Evolutionary conservation across 768 basidiomycete species (phyloP).

Genomic region (Suillus sp.): DNA sequence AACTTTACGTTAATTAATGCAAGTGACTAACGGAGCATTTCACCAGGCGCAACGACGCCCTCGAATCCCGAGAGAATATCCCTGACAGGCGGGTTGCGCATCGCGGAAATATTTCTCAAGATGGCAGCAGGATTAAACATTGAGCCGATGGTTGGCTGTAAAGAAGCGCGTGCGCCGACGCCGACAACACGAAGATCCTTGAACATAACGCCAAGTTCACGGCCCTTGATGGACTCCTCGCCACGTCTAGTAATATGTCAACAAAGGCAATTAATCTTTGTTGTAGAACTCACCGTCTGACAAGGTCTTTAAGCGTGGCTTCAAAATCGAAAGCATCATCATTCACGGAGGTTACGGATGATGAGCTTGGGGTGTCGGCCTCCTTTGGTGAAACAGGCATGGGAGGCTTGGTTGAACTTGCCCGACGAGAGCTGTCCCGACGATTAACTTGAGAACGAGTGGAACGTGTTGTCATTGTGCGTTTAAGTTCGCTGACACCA

Average conservation of each 20-base stretch:
- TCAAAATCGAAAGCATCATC: constrained; percentile 38
- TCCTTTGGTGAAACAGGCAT: not conserved
- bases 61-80: constrained; percentile 56
- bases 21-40: constrained; percentile 63
- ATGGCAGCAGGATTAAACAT: constrained; percentile 55
- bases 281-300: constrained; percentile 24
- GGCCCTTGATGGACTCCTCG: constrained; percentile 48
- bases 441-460: constrained; percentile 1
- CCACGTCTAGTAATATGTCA: constrained; percentile 39
- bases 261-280: not conserved
- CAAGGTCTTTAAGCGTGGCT: constrained; percentile 23
- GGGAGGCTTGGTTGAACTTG: not conserved
- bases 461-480: constrained; percentile 23
- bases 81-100: constrained; percentile 62
- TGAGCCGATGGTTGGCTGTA: constrained; percentile 62
- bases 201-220: constrained; percentile 67
- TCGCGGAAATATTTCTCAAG: constrained; percentile 42
- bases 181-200: constrained; percentile 61
- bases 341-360: not conserved
- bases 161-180: constrained; percentile 54
- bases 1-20: not conserved
- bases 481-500: constrained; percentile 44
- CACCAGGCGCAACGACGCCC: constrained; percentile 60
- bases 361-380: not conserved
- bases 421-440: not conserved